phyloP scores from a whole-genome alignment of 495 filamentous ascomycete genomes.

The Penicillium herquei region DNA sequence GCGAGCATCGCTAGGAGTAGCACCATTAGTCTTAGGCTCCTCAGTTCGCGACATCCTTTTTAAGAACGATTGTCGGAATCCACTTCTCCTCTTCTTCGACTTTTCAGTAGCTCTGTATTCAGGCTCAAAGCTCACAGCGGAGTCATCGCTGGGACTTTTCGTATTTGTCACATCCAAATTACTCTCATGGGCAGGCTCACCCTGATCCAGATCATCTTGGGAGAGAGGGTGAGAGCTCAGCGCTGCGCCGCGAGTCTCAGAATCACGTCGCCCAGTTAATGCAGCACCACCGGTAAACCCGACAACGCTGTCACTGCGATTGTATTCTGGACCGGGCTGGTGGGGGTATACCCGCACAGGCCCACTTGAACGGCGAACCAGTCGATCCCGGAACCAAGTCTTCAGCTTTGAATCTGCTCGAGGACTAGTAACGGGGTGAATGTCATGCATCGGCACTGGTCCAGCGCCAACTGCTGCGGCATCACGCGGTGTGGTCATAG shows the following conservation, averaged over 20 bases:
- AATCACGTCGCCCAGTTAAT: slow-evolving; percentile 6
- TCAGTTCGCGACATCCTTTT: slow-evolving; percentile 20
- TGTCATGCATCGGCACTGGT: slow-evolving; percentile 9
- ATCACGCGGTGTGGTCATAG: slow-evolving; percentile 14
- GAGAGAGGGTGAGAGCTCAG: slow-evolving; percentile 36
- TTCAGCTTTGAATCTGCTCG: slow-evolving; percentile 29
- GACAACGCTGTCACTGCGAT: slow-evolving; percentile 13
- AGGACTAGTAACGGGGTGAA: slow-evolving; percentile 21
- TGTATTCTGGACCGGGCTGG: slow-evolving; percentile 24
- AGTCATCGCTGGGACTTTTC: slow-evolving; percentile 16
- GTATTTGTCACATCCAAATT: slow-evolving; percentile 10
- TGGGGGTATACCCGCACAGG: slow-evolving; percentile 23
- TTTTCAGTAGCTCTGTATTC: slow-evolving; percentile 18
- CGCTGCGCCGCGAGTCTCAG: slow-evolving; percentile 22
- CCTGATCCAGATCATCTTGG: slow-evolving; percentile 22
- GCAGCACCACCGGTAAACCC: slow-evolving; percentile 25
- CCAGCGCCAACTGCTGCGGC: slow-evolving; percentile 12
- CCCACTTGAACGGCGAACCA: slow-evolving; percentile 22
- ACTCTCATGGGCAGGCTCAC: slow-evolving; percentile 13
- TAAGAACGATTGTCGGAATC: slow-evolving; percentile 25
- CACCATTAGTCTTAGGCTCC: slow-evolving; percentile 25
- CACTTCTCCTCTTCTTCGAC: slow-evolving; percentile 15
- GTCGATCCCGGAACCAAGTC: slow-evolving; percentile 30
- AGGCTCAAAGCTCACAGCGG: not conserved
- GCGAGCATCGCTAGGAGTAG: slow-evolving; percentile 21